phyloP scores from a whole-genome alignment of 345 rosid genomes.

The Arabis alpina region DNA sequence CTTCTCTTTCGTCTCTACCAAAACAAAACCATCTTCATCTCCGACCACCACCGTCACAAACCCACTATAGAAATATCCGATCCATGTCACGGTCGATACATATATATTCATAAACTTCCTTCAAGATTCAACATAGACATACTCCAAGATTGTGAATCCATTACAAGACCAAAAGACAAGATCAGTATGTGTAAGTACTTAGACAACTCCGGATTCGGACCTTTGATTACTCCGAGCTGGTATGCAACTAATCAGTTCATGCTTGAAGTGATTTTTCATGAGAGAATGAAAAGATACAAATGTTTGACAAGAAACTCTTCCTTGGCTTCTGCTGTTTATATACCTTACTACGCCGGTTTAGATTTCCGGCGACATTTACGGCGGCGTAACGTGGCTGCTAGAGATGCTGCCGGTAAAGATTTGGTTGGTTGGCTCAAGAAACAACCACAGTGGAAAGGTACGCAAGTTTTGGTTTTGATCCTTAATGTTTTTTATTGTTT shows the following conservation, averaged over 20 bases:
- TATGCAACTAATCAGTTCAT: slow-evolving; percentile 58
- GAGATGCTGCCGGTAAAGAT: slow-evolving; percentile 51
- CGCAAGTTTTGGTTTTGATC: slow-evolving; percentile 17
- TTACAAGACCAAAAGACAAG: slow-evolving; percentile 49
- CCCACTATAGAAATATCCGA: background rate
- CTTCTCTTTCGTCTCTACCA: slow-evolving; percentile 32
- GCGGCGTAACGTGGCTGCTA: slow-evolving; percentile 45
- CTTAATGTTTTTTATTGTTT: slow-evolving; percentile 2
- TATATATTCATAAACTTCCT: slow-evolving; percentile 56
- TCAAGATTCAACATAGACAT: slow-evolving; percentile 53
- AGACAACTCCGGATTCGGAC: slow-evolving; percentile 55
- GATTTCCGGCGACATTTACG: slow-evolving; percentile 56
- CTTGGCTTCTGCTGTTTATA: slow-evolving; percentile 53
- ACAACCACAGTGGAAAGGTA: slow-evolving; percentile 57
- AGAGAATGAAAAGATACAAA: slow-evolving; percentile 56
- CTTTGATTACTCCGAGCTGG: slow-evolving; percentile 39
- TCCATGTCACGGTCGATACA: slow-evolving; percentile 49
- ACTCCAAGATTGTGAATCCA: slow-evolving; percentile 44
- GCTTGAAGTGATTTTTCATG: slow-evolving; percentile 58
- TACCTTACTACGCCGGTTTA: slow-evolving; percentile 61
- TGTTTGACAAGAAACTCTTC: slow-evolving; percentile 61
- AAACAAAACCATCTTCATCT: slow-evolving; percentile 34
- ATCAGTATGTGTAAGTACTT: slow-evolving; percentile 54
- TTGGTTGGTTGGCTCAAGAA: slow-evolving; percentile 44
- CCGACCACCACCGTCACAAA: background rate